A percentile compares a stretch with the other conserved stretches of the same genome.
phyloP scores from a whole-genome alignment of 768 basidiomycete species.

The Boletus reticulatus region DNA sequence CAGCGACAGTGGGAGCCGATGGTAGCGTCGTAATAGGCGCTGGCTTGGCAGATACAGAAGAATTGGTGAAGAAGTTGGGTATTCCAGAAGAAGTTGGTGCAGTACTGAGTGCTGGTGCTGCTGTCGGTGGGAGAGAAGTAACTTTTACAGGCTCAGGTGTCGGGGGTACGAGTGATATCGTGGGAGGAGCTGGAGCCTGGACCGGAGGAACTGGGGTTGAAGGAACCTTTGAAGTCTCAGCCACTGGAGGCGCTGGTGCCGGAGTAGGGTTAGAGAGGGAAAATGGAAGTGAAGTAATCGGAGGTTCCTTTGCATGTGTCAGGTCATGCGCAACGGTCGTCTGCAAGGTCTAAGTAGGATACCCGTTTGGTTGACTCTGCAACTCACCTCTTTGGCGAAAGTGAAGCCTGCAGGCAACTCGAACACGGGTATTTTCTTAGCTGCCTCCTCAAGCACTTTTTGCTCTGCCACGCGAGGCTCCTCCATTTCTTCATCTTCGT shows the following conservation, averaged over 20 bases:
- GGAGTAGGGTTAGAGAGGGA: slow-evolving; percentile 46
- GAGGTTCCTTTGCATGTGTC: slow-evolving; percentile 59
- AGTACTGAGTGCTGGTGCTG: slow-evolving; percentile 2
- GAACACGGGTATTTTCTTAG: slow-evolving; percentile 55
- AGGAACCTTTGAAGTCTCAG: slow-evolving; percentile 14
- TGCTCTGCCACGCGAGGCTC: slow-evolving; percentile 43
- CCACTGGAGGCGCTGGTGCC: slow-evolving; percentile 3
- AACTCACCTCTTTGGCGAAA: slow-evolving; percentile 60
- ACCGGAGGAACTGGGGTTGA: slow-evolving; percentile 12
- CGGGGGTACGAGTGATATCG: slow-evolving; percentile 25
- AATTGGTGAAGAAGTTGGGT: slow-evolving; percentile 65
- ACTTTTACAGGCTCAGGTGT: slow-evolving; percentile 24
- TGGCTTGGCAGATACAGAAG: slow-evolving; percentile 45
- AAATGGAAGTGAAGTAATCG: slow-evolving; percentile 61
- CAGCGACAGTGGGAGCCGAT: slow-evolving; percentile 23
- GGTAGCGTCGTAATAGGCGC: slow-evolving; percentile 12
- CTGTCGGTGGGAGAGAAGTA: slow-evolving; percentile 1
- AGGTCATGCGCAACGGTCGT: slow-evolving; percentile 39
- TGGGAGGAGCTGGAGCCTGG: slow-evolving; percentile 15
- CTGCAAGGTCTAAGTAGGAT: slow-evolving; percentile 22
- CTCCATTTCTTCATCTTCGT: slow-evolving; percentile 44
- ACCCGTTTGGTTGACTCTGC: not conserved
- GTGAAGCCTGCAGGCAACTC: slow-evolving; percentile 62
- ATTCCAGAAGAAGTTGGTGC: slow-evolving; percentile 29
- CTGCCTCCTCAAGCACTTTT: slow-evolving; percentile 51